Conservation (phyloP, 2,329 filamentous ascomycete species). For the Colletotrichum sp. region DNA sequence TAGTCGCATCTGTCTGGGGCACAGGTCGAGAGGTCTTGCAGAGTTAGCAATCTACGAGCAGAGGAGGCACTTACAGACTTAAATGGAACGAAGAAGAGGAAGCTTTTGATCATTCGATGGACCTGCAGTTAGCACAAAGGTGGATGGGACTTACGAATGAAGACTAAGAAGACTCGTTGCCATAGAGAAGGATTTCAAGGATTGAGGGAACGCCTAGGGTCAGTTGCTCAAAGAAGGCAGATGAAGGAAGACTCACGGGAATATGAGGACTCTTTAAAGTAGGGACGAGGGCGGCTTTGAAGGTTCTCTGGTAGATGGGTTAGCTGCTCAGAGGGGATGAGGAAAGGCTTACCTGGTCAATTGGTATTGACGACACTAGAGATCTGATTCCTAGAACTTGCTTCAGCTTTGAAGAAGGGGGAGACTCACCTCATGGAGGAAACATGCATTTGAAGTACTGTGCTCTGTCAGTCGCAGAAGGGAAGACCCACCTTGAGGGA, state of each 20-base stretch:
- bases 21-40: background rate
- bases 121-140: background rate
- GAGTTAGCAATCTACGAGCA: background rate
- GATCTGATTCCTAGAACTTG: background rate
- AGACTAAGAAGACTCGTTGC: background rate
- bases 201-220: background rate
- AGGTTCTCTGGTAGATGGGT: background rate
- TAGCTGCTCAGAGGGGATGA: background rate
- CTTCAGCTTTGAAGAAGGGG: background rate
- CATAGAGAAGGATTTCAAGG: background rate
- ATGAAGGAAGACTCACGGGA: background rate
- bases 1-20: background rate
- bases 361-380: background rate
- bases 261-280: background rate
- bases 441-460: background rate
- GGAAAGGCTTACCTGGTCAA: background rate
- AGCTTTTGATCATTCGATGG: background rate
- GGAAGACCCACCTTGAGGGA: fast-evolving
- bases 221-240: background rate
- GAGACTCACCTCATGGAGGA: background rate
- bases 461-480: background rate
- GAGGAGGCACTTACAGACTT: background rate
- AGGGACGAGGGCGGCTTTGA: background rate
- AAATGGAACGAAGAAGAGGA: background rate
- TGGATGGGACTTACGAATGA: background rate